Evolutionary conservation across 306 rosid genomes (phyloP), one percentile per base, ranked within the genome.

Genomic region (Begonia fuchsioides): DNA sequence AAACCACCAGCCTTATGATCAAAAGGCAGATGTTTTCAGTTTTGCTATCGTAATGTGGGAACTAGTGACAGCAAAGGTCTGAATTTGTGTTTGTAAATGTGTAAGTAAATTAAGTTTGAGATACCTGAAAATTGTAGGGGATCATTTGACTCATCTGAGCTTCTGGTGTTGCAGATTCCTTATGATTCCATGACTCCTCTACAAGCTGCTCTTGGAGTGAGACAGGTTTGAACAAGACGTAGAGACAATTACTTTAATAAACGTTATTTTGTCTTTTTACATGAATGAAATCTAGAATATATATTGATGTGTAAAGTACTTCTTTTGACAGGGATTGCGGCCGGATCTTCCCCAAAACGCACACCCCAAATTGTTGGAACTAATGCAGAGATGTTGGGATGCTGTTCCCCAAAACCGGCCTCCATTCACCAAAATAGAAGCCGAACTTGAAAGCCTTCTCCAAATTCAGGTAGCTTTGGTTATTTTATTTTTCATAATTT

Each of bases 131-230:
- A 18, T 13, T 44, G 50, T 52, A 52, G 18, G 39, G 49, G 26
- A 26, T 41, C 41, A 26, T n/a, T 46, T 51, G 43, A 26, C 39
- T 57, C 56, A 15, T 50, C 35, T 32, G 17, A 45, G 61, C 63
- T 41, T 46, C 46, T 61, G 35, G 53, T 57, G 64, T 73, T 69
- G 59, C 74, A 92, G 98, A 74, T 92, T 53, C 98, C 98, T 11
- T 92, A 92, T 61, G 98, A 92, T 70, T 66, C 83, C 63, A 77
- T 92, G 96, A 85, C 98, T 69, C 98, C 98, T n/a, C 63, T 92
- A 45, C 98, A 92, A 85, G 98, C 98, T 57, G 98, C 98, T 47
- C 74, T 92, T 70, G 96, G 98, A 63, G 98, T 92, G 64, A 82
- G 98, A 85, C 96, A 92, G 98, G 98, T 90, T 63, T 71, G 81